Evolutionary conservation across 148 eudicot genomes (phyloP), one percentile per base, ranked within the genome.

Genomic region (Polygonum aviculare): DNA sequence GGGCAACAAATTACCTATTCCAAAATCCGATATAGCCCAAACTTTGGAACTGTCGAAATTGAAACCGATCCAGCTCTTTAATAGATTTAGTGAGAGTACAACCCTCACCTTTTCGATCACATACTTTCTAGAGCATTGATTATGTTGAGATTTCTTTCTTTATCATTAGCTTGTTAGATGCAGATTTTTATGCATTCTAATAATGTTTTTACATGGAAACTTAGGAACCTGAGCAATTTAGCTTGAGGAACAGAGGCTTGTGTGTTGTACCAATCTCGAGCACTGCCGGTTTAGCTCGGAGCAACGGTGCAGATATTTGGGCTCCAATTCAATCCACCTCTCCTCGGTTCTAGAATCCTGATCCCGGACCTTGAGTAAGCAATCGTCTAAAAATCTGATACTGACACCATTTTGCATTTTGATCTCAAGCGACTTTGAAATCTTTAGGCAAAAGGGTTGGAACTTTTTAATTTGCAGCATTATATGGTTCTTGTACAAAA

Each of bases 181-280:
- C 54, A 11, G 1, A n/a, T 4, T n/a, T n/a, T 41, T 3, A 19
- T 72, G 48, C n/a, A 41, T 5, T 7, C 35, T 72, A 44, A 16
- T 41, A 7, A 16, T 22, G 12, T 26, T 39, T 18, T 48, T 73
- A 7, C 19, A 22, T 48, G 49, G 44, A 44, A 62, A 75, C 38
- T 21, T 77, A 91, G 97, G 92, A 77, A 44, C 62, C 59, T 8
- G 84, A 87, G 52, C 74, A 80, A 15, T 82, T 80, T 81, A 87
- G 79, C 87, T 79, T 94, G 81, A 87, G 86, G 82, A 86, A 83
- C 82, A 90, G 87, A 85, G 98, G 98, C 44, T 82, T 94, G 62
- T 92, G 94, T 74, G 87, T 94, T 0, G 91, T 92, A 75, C 98
- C 98, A 21, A 69, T 86, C 35, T 89, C 92, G n/a, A 83, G 78